Conservation (phyloP, 2,329 filamentous ascomycete genomes). For the Gnomoniopsis smithogilvyi region DNA sequence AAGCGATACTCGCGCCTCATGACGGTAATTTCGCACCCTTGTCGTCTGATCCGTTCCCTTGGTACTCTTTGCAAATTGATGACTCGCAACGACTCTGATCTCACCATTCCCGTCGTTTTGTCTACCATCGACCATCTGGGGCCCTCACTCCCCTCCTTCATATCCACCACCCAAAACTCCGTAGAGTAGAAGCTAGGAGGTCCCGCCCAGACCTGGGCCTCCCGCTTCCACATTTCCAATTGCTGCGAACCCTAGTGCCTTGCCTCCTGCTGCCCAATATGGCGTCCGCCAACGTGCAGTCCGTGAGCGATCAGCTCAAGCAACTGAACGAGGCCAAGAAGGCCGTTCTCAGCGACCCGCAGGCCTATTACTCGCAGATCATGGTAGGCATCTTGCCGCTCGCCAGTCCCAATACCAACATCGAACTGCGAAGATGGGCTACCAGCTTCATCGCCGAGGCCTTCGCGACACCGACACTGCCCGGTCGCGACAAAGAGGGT, state of each 20-base stretch:
- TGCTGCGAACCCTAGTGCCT: slow-evolving; percentile 6
- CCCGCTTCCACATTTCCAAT: neutral
- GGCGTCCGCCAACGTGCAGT: slow-evolving; percentile 46
- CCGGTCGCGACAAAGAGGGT: slow-evolving; percentile 74
- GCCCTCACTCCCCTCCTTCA: neutral
- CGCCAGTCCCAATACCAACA: slow-evolving; percentile 67
- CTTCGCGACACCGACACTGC: slow-evolving; percentile 85
- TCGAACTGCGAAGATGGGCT: slow-evolving; percentile 92
- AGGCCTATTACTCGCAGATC: slow-evolving; percentile 80
- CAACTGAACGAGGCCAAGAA: slow-evolving; percentile 89
- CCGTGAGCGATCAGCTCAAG: slow-evolving; percentile 72
- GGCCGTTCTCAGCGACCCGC: slow-evolving; percentile 81
- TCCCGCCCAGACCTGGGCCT: neutral
- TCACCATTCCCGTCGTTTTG: neutral
- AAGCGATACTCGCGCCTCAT: slow-evolving; percentile 1
- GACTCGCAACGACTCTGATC: neutral
- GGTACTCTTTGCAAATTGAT: slow-evolving; percentile 1
- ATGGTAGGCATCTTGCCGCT: slow-evolving; percentile 92
- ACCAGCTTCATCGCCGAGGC: slow-evolving; percentile 94
- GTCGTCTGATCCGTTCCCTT: neutral
- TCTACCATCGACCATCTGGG: neutral
- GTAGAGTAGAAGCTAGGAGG: slow-evolving; percentile 18
- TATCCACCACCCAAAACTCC: neutral
- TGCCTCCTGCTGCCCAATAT: slow-evolving; percentile 36
- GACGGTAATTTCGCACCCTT: neutral